phyloP scores from a whole-genome alignment of 1,139 yeast genomes.

The Blastobotrys elegans region DNA sequence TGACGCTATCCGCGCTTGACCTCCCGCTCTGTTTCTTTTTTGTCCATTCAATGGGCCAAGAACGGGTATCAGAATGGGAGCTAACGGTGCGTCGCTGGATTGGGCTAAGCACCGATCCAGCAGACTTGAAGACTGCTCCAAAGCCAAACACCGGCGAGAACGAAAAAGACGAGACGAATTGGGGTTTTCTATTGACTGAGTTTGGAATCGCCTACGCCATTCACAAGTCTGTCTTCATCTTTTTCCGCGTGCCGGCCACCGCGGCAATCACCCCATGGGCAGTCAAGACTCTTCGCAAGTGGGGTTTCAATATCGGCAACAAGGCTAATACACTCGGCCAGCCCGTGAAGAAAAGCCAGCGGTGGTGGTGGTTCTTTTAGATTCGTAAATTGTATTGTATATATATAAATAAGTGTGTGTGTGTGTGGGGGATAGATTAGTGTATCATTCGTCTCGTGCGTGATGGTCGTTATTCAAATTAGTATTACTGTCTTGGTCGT shows the following conservation, averaged over 20 bases:
- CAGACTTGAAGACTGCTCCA: slow-evolving; percentile 27
- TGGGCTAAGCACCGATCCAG: slow-evolving; percentile 28
- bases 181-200: slow-evolving; percentile 55
- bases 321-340: slow-evolving; percentile 48
- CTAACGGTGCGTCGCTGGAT: slow-evolving; percentile 48
- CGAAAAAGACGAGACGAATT: slow-evolving; percentile 13
- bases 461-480: too few species aligned
- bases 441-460: too few species aligned
- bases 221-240: slow-evolving; percentile 73
- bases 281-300: slow-evolving; percentile 56
- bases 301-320: slow-evolving; percentile 78
- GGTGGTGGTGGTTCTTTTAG: slow-evolving; percentile 62
- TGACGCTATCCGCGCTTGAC: slow-evolving; percentile 65
- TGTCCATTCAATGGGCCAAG: slow-evolving; percentile 86
- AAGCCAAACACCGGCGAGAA: slow-evolving; percentile 11
- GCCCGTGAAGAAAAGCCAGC: slow-evolving; percentile 46
- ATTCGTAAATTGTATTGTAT: not conserved
- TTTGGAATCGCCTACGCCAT: slow-evolving; percentile 88
- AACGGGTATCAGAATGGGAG: slow-evolving; percentile 63
- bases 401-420: too few species aligned
- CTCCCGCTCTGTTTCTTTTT: slow-evolving; percentile 75
- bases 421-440: too few species aligned
- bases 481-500: not conserved
- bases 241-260: slow-evolving; percentile 80
- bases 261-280: slow-evolving; percentile 89